Conservation (phyloP, 805 yeast species). For the Myxozyma vanderwaltii region DNA sequence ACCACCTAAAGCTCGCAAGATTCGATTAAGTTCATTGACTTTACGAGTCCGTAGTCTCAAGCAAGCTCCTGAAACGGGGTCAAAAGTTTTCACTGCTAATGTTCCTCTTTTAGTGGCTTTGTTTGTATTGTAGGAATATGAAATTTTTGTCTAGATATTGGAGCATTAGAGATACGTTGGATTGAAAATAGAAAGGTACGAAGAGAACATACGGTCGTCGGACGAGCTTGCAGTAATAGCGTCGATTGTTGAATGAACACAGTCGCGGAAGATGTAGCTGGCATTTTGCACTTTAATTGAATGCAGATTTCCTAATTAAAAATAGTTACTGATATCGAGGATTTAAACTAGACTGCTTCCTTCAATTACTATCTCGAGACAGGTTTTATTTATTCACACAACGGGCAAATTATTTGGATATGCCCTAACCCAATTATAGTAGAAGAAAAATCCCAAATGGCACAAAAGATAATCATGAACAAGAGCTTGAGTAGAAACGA, state of each 20-base stretch:
- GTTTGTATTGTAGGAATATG: conserved; percentile 45
- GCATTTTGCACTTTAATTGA: conserved; percentile 16
- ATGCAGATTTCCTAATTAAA: too few species aligned
- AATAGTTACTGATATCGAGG: too few species aligned
- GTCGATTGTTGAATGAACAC: conserved; percentile 48
- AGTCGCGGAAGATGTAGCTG: conserved; percentile 26
- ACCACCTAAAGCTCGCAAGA: conserved; percentile 67
- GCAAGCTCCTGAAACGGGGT: conserved; percentile 64
- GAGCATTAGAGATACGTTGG: not conserved
- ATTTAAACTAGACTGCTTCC: too few species aligned
- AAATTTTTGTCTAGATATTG: conserved; percentile 40
- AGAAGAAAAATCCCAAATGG: too few species aligned
- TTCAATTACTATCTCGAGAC: too few species aligned
- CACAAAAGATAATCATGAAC: too few species aligned
- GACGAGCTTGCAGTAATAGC: conserved; percentile 50
- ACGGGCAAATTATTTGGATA: too few species aligned
- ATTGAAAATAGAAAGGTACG: conserved; percentile 14
- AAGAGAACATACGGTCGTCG: conserved; percentile 42
- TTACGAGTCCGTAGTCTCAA: conserved; percentile 61
- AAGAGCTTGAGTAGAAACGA: too few species aligned
- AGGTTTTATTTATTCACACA: too few species aligned
- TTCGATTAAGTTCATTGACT: conserved; percentile 70
- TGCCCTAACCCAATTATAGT: too few species aligned
- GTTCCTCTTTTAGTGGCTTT: conserved; percentile 38
- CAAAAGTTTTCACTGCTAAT: conserved; percentile 59